Evolutionary conservation across 495 filamentous ascomycete species (phyloP), one percentile per base, ranked within the genome.

Genomic region (Daldinia vernicosa): DNA sequence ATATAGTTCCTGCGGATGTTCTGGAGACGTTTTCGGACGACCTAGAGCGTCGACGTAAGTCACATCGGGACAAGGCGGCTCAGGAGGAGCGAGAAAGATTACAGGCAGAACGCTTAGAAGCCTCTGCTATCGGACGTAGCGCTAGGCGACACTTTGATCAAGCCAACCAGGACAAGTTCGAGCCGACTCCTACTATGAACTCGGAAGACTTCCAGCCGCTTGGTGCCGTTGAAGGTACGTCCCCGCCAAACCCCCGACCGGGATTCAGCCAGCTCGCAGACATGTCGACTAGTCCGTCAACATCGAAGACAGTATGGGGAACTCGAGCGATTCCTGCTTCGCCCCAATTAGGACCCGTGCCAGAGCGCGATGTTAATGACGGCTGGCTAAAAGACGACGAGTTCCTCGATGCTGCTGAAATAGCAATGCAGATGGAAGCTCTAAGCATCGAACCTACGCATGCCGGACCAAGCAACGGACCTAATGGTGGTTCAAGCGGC

Each of bases 41-140:
- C 72, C 92, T 94, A 43, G 92, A 94, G 67, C 87, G 89, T 51
- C 84, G 95, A 33, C 84, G 93, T 35, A 93, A 91, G 74, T 83
- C 86, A 45, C 95, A 97, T 75, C 82, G 84, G 32, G 96, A 98
- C 63, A 98, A 98, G 79, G 93, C 95, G 54, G 84, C 84, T 1
- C 88, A 91, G 53, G 95, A 99, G 75, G 95, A 99, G 78, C 93
- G 95, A 59, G 95, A 96, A 74, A 87, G 96, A 17, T 70, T 95
- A 5, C 87, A 93, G 53, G 95, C 95, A 5, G 95, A 98, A 79
- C 91, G 90, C 69, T 83, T 91, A 11, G 94, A 95, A 75, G 92
- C 82, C 1, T 82, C 82, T 14, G 80, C 77, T 6, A 75, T 85
- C 12, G 79, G 83, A 4, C 77, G 77, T 14, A 82, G 67, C 28